These are phyloP conservation scores for Verticillium longisporum DNA, from an alignment of 2,329 filamentous ascomycete species.

Conservation along the genomic window DNA sequence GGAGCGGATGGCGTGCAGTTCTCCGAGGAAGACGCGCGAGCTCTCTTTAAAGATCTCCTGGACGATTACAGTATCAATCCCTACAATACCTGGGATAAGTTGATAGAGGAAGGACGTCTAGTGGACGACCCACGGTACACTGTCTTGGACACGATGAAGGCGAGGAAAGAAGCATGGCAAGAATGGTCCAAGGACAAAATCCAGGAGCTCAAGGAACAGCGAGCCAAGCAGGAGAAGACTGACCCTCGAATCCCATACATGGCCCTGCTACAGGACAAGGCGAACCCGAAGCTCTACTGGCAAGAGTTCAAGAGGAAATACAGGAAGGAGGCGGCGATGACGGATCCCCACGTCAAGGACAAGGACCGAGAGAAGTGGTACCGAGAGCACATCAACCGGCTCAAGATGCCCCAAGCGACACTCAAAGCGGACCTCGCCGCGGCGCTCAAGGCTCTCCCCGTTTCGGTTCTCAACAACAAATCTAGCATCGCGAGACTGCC, in stretches of 20 bases:
- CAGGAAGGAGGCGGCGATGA: slow-evolving; percentile 75
- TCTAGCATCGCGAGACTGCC: slow-evolving; percentile 54
- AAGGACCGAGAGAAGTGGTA: slow-evolving; percentile 77
- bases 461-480: slow-evolving; percentile 50
- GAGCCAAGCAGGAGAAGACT: slow-evolving; percentile 68
- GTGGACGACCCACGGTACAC: slow-evolving; percentile 85
- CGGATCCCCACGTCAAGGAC: slow-evolving; percentile 62
- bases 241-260: slow-evolving; percentile 82
- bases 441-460: slow-evolving; percentile 56
- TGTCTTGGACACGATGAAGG: slow-evolving; percentile 71
- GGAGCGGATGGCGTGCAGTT: slow-evolving; percentile 64
- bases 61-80: slow-evolving; percentile 78
- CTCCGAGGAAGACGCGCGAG: slow-evolving; percentile 67
- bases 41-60: slow-evolving; percentile 78
- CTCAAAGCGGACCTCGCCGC: slow-evolving; percentile 63
- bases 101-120: slow-evolving; percentile 75
- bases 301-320: slow-evolving; percentile 92
- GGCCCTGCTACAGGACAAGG: slow-evolving; percentile 71
- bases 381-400: slow-evolving; percentile 61
- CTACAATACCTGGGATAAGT: slow-evolving; percentile 84
- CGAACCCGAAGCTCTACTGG: slow-evolving; percentile 93
- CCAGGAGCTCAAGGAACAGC: slow-evolving; percentile 61
- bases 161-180: slow-evolving; percentile 75
- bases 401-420: slow-evolving; percentile 59
- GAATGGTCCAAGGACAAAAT: slow-evolving; percentile 78